phyloP scores from a whole-genome alignment of 352 stramenopile genomes.

The Bremia lactucae region DNA sequence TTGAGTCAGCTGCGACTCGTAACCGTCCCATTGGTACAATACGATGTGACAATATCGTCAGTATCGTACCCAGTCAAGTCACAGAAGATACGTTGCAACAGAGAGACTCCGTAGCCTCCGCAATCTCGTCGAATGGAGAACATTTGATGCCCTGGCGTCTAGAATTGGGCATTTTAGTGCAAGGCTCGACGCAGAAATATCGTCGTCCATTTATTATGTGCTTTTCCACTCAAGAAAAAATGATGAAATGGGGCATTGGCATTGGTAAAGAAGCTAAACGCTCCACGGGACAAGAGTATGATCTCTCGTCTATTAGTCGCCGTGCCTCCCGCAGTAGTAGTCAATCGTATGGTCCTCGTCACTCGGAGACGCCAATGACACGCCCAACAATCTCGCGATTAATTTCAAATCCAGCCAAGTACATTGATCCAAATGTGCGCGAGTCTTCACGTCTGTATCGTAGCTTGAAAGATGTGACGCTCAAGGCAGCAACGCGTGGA shows the following conservation, averaged over 20 bases:
- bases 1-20: conserved; percentile 37
- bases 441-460: conserved; percentile 43
- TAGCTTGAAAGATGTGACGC: conserved; percentile 67
- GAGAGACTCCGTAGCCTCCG: conserved; percentile 4
- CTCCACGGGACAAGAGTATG: conserved; percentile 71
- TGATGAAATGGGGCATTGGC: conserved; percentile 82
- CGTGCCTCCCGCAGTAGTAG: conserved; percentile 57
- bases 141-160: conserved; percentile 68
- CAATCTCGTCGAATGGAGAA: conserved; percentile 12
- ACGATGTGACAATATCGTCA: conserved; percentile 74
- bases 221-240: conserved; percentile 62
- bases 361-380: conserved; percentile 50
- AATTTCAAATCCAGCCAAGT: conserved; percentile 74
- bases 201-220: conserved; percentile 69
- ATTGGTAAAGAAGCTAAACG: conserved; percentile 72
- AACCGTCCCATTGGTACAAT: conserved; percentile 66
- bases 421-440: conserved; percentile 45
- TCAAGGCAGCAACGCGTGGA: conserved; percentile 49
- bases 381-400: conserved; percentile 49
- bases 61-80: conserved; percentile 60
- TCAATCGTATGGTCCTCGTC: conserved; percentile 32
- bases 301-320: conserved; percentile 60
- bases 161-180: conserved; percentile 57
- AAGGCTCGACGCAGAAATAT: conserved; percentile 49
- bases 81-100: conserved; percentile 18